Conservation (phyloP, 2,329 filamentous ascomycete genomes). For the Grosmannia penicillata region DNA sequence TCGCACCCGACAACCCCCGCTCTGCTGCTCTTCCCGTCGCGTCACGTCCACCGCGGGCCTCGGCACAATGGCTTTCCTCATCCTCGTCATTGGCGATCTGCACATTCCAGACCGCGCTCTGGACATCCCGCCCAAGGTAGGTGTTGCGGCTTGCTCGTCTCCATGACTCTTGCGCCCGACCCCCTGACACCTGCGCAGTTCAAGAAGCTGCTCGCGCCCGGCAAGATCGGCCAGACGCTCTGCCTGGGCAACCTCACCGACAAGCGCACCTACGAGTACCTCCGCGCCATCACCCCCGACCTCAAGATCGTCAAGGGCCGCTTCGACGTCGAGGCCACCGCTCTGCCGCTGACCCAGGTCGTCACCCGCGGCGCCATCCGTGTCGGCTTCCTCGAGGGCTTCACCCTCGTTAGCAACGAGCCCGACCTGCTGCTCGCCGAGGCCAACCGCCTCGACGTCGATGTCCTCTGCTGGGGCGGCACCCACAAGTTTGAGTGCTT, state of each 20-base stretch:
- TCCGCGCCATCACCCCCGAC: slow-evolving; percentile 58
- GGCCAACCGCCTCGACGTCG: slow-evolving; percentile 53
- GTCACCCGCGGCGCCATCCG: slow-evolving; percentile 51
- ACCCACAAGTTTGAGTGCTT: slow-evolving; percentile 56
- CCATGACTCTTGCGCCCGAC: slow-evolving; percentile 4
- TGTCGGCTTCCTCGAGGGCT: slow-evolving; percentile 53
- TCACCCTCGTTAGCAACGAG: slow-evolving; percentile 52
- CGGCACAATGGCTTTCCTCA: slow-evolving; percentile 62
- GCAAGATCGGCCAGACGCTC: slow-evolving; percentile 70
- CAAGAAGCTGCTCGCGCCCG: slow-evolving; percentile 70
- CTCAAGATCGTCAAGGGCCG: slow-evolving; percentile 56
- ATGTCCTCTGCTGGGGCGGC: slow-evolving; percentile 54
- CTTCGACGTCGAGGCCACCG: slow-evolving; percentile 52
- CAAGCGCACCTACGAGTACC: slow-evolving; percentile 66
- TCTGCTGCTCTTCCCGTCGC: neutral
- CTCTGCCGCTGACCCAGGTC: slow-evolving; percentile 49
- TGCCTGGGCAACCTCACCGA: slow-evolving; percentile 72
- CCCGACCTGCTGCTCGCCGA: slow-evolving; percentile 52
- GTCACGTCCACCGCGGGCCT: neutral
- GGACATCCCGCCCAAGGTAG: slow-evolving; percentile 80
- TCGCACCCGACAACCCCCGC: too few species aligned
- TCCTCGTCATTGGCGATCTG: slow-evolving; percentile 82
- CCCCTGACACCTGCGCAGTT: slow-evolving; percentile 37
- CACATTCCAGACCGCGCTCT: slow-evolving; percentile 88
- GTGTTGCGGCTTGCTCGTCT: slow-evolving; percentile 2